Percentiles rank a stretch among this genome's conserved stretches.
phyloP scores from a whole-genome alignment of 2,329 filamentous ascomycete species.

The Penicillium decumbens region DNA sequence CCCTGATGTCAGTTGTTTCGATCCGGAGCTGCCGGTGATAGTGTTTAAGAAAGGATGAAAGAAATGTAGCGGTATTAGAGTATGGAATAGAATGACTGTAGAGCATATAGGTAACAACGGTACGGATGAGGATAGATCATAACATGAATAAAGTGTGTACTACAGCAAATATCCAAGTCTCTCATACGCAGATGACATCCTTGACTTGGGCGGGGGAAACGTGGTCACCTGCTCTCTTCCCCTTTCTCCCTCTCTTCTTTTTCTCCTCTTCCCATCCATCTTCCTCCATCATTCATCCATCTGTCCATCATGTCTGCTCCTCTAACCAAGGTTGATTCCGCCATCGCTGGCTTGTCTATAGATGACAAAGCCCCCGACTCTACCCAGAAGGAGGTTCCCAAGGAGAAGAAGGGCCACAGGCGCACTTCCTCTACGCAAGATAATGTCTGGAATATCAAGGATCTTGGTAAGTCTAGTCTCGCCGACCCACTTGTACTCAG shows the following conservation, averaged over 20 bases:
- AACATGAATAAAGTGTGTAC: background rate
- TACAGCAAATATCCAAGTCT: background rate
- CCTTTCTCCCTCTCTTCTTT: constrained; percentile 10
- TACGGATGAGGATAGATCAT: background rate
- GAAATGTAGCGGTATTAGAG: background rate
- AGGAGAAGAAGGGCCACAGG: constrained; percentile 52
- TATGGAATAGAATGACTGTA: background rate
- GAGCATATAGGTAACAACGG: too few species aligned
- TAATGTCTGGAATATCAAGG: constrained; percentile 76
- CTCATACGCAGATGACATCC: constrained; percentile 19
- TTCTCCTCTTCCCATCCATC: constrained; percentile 9
- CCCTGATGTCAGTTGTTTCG: constrained; percentile 31
- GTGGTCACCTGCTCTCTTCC: constrained; percentile 31
- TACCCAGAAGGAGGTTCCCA: constrained; percentile 29
- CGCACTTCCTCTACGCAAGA: constrained; percentile 68
- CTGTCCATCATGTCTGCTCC: constrained; percentile 54
- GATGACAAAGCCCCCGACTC: constrained; percentile 50
- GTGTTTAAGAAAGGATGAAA: background rate
- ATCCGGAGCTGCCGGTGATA: constrained; percentile 26
- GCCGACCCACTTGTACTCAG: constrained; percentile 11
- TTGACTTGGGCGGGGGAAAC: constrained; percentile 18
- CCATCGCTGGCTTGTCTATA: constrained; percentile 70
- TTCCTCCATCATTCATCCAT: constrained; percentile 13
- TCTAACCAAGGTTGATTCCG: constrained; percentile 86
- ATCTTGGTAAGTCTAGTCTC: constrained; percentile 62